Evolutionary conservation across 257 asterid genomes (phyloP).

Genomic region (Solanum bukasovii): DNA sequence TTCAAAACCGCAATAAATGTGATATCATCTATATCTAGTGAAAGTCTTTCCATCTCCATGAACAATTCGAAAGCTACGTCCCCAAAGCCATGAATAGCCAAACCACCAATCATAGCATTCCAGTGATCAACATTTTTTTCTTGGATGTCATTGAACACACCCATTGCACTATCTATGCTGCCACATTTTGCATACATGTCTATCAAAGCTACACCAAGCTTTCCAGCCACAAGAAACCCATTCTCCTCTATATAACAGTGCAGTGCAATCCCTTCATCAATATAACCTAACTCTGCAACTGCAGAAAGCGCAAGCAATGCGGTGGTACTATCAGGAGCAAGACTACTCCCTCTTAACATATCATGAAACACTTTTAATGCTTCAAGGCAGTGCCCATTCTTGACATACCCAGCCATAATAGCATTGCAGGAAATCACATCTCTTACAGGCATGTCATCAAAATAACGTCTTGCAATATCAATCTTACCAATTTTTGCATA

Average conservation of each 20-base stretch:
- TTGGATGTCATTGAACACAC: conserved; percentile 36
- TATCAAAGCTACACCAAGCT: conserved; percentile 64
- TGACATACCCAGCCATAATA: conserved; percentile 77
- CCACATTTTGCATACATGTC: conserved; percentile 93
- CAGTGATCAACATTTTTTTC: conserved; percentile 55
- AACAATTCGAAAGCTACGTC: conserved; percentile 58
- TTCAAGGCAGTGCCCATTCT: conserved; percentile 42
- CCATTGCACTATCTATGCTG: conserved; percentile 43
- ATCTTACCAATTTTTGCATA: conserved; percentile 46
- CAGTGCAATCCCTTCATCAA: conserved; percentile 44
- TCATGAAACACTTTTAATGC: conserved; percentile 57
- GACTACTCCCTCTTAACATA: conserved; percentile 24
- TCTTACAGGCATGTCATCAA: conserved; percentile 64
- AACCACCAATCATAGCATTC: conserved; percentile 86
- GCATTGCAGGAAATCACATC: conserved; percentile 84
- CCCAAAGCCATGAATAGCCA: conserved; percentile 73
- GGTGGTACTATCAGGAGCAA: conserved; percentile 57
- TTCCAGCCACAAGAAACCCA: conserved; percentile 33
- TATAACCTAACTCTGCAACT: conserved; percentile 47
- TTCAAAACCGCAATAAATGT: conserved; percentile 59
- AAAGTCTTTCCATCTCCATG: conserved; percentile 52
- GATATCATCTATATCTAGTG: conserved; percentile 55
- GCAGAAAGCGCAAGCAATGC: conserved; percentile 68
- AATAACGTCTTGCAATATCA: conserved; percentile 47
- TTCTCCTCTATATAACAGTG: conserved; percentile 36